Base-by-base conservation (phyloP, 2,329 filamentous ascomycete genomes). In the Chrysosporium queenslandicum region DNA sequence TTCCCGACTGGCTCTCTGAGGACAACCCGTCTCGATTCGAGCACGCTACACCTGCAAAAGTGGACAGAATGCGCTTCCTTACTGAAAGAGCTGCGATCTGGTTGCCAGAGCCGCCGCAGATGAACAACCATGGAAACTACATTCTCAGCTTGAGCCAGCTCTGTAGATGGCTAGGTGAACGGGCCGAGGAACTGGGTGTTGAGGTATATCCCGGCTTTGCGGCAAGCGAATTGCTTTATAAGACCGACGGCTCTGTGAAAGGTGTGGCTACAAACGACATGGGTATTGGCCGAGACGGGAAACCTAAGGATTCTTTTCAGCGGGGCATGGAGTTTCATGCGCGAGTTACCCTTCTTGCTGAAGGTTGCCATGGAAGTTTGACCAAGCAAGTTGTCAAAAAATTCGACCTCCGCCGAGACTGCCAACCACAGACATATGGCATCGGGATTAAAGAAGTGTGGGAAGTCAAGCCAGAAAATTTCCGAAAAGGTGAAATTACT, bases 251-350 rank as follows among this genome's bases (percentile, higher is more conserved):
- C 2, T 87, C 87, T 1, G 92, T 98, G 48, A 84, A 83, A 68
- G 92, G 92, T 58, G 91, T 98, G 37, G 92, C 92, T 16, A 98
- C 92, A 43, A 97, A 97, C 64, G 92, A 98, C 64, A 74, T 96
- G 20, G 92, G 92, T 36, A 80, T 98, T 55, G 83, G 78, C 8
- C 79, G 89, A 51, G 79, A 86, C 61, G 91, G 91, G 36, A 85
- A 85, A 67, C 81, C 90, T 32, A 96, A 94, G 74, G 86, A 92
- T 52, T 83, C 78, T 5, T 98, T 96, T 64, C 90, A 97, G 75
- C 80, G 92, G 56, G 92, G 92, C 55, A 98, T 98, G 92, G 92
- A 95, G 71, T 98, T 98, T 67, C 89, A 95, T 64, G 91, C 92
- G 5, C 78, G 86, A 53, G 83, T 92, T 46, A 98, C 92, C 34